Conservation (phyloP, 768 basidiomycete genomes). For the Suillus spraguei region DNA sequence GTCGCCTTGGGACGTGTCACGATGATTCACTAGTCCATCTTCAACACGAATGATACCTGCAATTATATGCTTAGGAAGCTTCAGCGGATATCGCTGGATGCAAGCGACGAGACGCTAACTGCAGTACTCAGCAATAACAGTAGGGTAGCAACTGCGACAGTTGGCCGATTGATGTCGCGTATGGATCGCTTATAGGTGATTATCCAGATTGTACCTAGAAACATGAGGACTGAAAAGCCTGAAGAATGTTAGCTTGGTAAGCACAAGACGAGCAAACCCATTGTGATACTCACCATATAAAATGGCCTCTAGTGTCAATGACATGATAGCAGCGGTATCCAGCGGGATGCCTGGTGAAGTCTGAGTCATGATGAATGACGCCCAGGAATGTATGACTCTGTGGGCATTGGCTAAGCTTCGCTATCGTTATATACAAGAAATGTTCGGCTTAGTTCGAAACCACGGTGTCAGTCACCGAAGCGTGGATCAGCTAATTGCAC, state of each 20-base stretch:
- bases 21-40: conserved; percentile 22
- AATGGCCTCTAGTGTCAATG: not conserved
- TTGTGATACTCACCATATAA: not conserved
- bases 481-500: not conserved
- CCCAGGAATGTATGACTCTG: not conserved
- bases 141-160: not conserved
- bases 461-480: not conserved
- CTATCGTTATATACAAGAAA: not conserved
- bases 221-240: conserved; percentile 2
- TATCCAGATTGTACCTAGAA: not conserved
- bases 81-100: not conserved
- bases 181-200: not conserved
- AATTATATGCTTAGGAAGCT: conserved; percentile 15
- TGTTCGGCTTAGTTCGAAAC: not conserved
- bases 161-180: not conserved
- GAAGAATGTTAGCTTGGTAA: not conserved
- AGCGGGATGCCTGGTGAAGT: conserved; percentile 1
- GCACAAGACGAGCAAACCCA: not conserved
- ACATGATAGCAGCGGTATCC: not conserved
- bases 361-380: not conserved
- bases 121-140: not conserved
- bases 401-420: not conserved
- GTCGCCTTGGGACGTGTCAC: conserved; percentile 25
- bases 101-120: not conserved
- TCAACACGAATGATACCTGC: conserved; percentile 19